These are phyloP conservation scores for Glycine tomentella DNA, from an alignment of 306 rosid species.

Conservation along the genomic window DNA sequence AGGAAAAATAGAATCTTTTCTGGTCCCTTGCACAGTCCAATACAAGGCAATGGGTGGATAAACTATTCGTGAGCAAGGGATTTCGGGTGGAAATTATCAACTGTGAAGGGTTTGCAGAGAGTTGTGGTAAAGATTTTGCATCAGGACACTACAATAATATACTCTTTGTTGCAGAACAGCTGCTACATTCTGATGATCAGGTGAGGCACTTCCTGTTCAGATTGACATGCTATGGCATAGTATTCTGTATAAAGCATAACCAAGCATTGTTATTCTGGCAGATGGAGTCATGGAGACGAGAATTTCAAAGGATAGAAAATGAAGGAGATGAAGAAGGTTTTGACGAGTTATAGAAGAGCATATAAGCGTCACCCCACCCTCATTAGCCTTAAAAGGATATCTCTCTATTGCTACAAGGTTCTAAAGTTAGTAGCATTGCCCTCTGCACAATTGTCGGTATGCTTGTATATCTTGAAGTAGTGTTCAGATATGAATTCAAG, in stretches of 20 bases:
- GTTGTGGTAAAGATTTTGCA: constrained; percentile 58
- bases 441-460: background rate
- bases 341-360: constrained; percentile 61
- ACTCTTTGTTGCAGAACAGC: constrained; percentile 74
- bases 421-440: background rate
- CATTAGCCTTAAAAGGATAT: background rate
- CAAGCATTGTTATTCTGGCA: constrained; percentile 43
- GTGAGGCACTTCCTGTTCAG: constrained; percentile 45
- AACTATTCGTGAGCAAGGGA: constrained; percentile 74
- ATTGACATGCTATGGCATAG: constrained; percentile 7
- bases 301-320: constrained; percentile 66
- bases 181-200: constrained; percentile 77
- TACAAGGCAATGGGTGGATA: constrained; percentile 65
- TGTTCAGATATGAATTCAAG: background rate
- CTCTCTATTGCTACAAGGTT: constrained; percentile 2
- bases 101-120: constrained; percentile 60
- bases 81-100: constrained; percentile 67
- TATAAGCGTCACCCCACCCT: background rate
- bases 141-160: constrained; percentile 49
- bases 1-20: constrained; percentile 11
- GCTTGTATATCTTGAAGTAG: constrained; percentile 1
- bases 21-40: constrained; percentile 53
- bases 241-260: background rate
- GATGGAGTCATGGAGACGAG: constrained; percentile 64
- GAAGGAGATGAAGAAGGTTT: constrained; percentile 82